Evolutionary conservation across 805 yeast genomes (phyloP).

Genomic region (Starmerella bacillaris): DNA sequence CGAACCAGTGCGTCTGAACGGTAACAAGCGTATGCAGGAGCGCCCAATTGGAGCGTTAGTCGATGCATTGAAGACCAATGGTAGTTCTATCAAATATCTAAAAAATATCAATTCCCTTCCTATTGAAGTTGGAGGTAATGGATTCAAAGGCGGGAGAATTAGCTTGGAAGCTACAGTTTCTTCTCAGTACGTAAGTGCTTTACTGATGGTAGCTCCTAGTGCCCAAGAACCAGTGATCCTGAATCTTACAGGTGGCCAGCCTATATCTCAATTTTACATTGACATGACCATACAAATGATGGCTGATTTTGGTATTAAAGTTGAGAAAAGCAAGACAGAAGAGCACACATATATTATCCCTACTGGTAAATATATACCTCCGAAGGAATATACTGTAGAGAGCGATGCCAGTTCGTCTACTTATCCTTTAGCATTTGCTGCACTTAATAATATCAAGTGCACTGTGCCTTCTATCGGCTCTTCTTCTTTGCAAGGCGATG

Average conservation of each 20-base stretch:
- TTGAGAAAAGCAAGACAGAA: constrained; percentile 49
- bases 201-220: constrained; percentile 94
- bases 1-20: constrained; percentile 52
- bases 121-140: constrained; percentile 33
- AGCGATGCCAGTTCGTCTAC: constrained; percentile 97
- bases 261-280: constrained; percentile 85
- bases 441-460: constrained; percentile 81
- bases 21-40: constrained; percentile 93
- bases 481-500: constrained; percentile 88
- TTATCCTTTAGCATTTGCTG: constrained; percentile 93
- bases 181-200: constrained; percentile 90
- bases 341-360: constrained; percentile 83
- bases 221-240: constrained; percentile 77
- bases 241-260: constrained; percentile 85
- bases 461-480: constrained; percentile 90
- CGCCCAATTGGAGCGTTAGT: constrained; percentile 94
- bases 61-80: constrained; percentile 70
- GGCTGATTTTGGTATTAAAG: constrained; percentile 72
- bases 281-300: constrained; percentile 96
- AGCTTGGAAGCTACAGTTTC: constrained; percentile 92
- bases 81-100: constrained; percentile 53
- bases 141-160: constrained; percentile 75
- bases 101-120: constrained; percentile 76
- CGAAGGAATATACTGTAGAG: constrained; percentile 72
- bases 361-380: constrained; percentile 60